A percentile compares a stretch with the other conserved stretches of the same genome.
Conservation (phyloP, 202 grass and related monocot genomes). For the Eragrostis tef region DNA sequence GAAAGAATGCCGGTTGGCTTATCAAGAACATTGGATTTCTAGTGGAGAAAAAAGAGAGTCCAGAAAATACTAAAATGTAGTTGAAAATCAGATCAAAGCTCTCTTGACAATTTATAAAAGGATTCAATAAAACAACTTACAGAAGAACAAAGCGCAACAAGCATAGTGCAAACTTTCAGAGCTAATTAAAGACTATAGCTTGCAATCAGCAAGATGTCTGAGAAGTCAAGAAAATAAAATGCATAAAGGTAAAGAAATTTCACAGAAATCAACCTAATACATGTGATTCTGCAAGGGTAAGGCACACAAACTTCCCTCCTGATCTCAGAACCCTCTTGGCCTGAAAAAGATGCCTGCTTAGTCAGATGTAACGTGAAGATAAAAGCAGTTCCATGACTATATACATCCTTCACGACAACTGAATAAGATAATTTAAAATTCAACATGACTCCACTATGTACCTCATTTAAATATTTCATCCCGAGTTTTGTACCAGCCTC, state of each 20-base stretch:
- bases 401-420: slow-evolving; percentile 43
- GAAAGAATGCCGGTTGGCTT: not conserved
- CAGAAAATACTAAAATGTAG: slow-evolving; percentile 3
- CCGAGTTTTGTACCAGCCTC: slow-evolving; percentile 74
- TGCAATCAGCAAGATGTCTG: not conserved
- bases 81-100: slow-evolving; percentile 2
- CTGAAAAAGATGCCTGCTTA: slow-evolving; percentile 47
- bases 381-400: slow-evolving; percentile 24
- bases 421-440: slow-evolving; percentile 38
- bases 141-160: slow-evolving; percentile 30
- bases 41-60: slow-evolving; percentile 17
- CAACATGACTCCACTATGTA: slow-evolving; percentile 40
- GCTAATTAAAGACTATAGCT: slow-evolving; percentile 3
- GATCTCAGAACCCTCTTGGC: slow-evolving; percentile 86
- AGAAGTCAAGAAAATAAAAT: not conserved
- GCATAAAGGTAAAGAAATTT: slow-evolving; percentile 5
- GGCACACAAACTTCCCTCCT: slow-evolving; percentile 80
- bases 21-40: not conserved
- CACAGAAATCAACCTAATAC: slow-evolving; percentile 75
- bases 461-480: slow-evolving; percentile 91
- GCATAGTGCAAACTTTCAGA: not conserved
- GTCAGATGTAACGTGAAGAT: slow-evolving; percentile 33
- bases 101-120: not conserved
- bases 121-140: not conserved
- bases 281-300: slow-evolving; percentile 95